These are phyloP conservation scores for Erythrobasidium yunnanense DNA, from an alignment of 768 basidiomycete species.

Conservation along the genomic window DNA sequence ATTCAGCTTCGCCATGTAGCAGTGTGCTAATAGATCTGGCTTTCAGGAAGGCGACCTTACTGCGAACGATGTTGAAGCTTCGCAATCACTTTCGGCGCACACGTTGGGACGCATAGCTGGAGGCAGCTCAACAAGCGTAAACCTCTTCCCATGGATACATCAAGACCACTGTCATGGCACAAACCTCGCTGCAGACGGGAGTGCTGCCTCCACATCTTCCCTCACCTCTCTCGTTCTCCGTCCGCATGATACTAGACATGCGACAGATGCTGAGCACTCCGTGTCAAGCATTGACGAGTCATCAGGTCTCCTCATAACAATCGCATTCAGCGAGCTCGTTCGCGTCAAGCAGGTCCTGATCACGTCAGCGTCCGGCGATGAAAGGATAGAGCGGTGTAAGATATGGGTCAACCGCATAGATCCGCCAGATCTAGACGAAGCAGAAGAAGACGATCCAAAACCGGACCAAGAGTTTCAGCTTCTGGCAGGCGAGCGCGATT, in stretches of 20 bases:
- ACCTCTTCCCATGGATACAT: constrained; percentile 19
- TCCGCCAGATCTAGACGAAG: constrained; percentile 28
- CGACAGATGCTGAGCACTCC: constrained; percentile 30
- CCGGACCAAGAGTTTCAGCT: constrained; percentile 36
- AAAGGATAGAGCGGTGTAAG: background rate
- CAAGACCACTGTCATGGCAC: constrained; percentile 13
- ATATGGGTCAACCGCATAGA: constrained; percentile 34
- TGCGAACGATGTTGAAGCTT: background rate
- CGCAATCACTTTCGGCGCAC: background rate
- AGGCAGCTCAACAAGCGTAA: background rate
- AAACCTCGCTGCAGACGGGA: background rate
- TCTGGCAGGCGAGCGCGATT: constrained; percentile 28
- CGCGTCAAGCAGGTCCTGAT: constrained; percentile 32
- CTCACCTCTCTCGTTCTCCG: constrained; percentile 26
- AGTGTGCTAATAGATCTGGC: background rate
- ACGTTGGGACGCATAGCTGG: background rate
- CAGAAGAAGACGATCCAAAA: constrained; percentile 11
- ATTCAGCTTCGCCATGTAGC: too few species aligned
- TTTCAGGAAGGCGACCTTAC: constrained; percentile 12
- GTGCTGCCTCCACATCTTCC: background rate
- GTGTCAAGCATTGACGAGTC: constrained; percentile 33
- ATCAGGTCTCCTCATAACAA: constrained; percentile 34
- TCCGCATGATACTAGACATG: constrained; percentile 33
- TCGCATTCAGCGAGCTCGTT: constrained; percentile 27
- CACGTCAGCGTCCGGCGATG: background rate